Evolutionary conservation across 106 monocot species (phyloP), one percentile per base, ranked within the genome.

Genomic region (Chionographis japonica): DNA sequence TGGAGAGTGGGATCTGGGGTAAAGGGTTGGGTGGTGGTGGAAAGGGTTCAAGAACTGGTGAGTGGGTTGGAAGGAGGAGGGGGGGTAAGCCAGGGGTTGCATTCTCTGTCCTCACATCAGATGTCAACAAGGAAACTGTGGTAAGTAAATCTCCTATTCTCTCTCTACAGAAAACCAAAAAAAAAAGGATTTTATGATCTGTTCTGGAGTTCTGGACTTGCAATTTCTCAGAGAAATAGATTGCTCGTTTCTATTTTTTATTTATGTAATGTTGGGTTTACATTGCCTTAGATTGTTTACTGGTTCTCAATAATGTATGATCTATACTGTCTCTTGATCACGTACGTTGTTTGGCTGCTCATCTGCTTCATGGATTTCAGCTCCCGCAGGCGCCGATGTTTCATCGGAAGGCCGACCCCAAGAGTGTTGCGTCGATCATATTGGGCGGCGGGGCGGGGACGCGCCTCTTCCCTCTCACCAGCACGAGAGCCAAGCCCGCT

Each of bases 361-460:
- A 27, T 27, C 27, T 27, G 27, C 27, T 27, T 27, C 27, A 65
- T 60, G n/a, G 40, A 16, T 40, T 41, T 38, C 61, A 78, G 77
- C 59, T 62, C 1, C 66, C 77, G 15, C 75, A 75, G 68, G 37
- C 54, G 14, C 77, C 77, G 2, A 50, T 64, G 37, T 64, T 80
- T 38, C 67, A 54, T 13, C 72, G 50, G 12, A 18, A 56, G 14
- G 86, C 83, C 36, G 74, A 83, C 27, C 84, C 93, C 12, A 86
- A 79, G 69, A 81, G 61, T n/a, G 89, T 89, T 37, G 86, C 85
- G 17, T 78, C 92, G 6, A 86, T 93, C 69, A 83, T 93, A 67
- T 67, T 93, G 54, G 92, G 88, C 41, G 88, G 92, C 52, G 92
- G 88, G 14, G 85, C 85, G n/a, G 92, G 92, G 14, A 89, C 92